These are phyloP conservation scores for Fraxinus quadrangulata DNA, from an alignment of 257 asterid genomes.

Conservation along the genomic window DNA sequence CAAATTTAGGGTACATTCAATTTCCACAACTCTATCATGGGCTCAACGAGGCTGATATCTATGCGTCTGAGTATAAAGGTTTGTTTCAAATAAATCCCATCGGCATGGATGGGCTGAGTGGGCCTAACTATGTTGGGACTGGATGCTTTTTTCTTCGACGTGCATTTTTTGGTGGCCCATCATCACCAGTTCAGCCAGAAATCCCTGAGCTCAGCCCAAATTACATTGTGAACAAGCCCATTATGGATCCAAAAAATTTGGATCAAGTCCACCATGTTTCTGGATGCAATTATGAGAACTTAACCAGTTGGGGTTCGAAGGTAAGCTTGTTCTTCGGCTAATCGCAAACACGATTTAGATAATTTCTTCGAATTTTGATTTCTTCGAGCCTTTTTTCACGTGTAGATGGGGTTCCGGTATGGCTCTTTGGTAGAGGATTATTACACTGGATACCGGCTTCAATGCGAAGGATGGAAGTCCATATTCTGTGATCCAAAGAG, in stretches of 20 bases:
- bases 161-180: constrained; percentile 64
- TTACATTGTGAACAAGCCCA: constrained; percentile 38
- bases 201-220: constrained; percentile 46
- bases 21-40: constrained; percentile 72
- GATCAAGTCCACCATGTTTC: constrained; percentile 56
- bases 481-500: constrained; percentile 58
- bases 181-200: constrained; percentile 37
- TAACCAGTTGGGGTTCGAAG: constrained; percentile 69
- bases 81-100: constrained; percentile 46
- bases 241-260: constrained; percentile 27
- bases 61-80: constrained; percentile 54
- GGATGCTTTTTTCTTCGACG: constrained; percentile 71
- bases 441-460: constrained; percentile 60
- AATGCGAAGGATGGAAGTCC: constrained; percentile 83
- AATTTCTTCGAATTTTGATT: not conserved
- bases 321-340: constrained; percentile 24
- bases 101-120: constrained; percentile 71
- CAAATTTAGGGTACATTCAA: constrained; percentile 61
- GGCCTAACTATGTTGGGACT: constrained; percentile 68
- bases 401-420: constrained; percentile 69
- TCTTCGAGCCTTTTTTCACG: not conserved
- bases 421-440: constrained; percentile 82
- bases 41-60: constrained; percentile 60
- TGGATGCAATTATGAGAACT: constrained; percentile 56
- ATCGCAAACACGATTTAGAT: not conserved